Percentiles rank a stretch among this genome's conserved stretches.
phyloP scores from a whole-genome alignment of 1,139 yeast species.

The Yamadazyma conglobata region DNA sequence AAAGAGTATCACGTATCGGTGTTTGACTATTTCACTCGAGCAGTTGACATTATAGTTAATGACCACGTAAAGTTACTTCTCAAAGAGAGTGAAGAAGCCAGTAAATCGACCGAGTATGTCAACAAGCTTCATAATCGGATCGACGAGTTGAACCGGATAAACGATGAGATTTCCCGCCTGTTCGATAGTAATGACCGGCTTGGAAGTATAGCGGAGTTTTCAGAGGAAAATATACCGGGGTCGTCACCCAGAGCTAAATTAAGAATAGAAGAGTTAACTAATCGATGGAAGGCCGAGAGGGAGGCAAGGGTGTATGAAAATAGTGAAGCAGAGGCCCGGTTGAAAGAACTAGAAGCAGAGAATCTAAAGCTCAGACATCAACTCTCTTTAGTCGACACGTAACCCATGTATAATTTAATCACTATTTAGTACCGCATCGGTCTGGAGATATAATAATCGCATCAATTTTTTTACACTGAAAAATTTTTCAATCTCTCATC shows the following conservation, averaged over 20 bases:
- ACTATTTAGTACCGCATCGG: too few species aligned
- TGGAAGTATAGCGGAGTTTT: conserved; percentile 5
- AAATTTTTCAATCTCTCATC: conserved; percentile 9
- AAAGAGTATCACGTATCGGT: conserved; percentile 52
- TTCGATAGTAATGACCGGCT: conserved; percentile 15
- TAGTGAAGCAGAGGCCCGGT: conserved; percentile 50
- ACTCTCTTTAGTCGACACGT: too few species aligned
- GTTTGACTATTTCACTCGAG: conserved; percentile 56
- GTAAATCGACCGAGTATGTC: conserved; percentile 21
- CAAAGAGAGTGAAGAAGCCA: conserved; percentile 26
- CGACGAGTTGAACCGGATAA: conserved; percentile 26
- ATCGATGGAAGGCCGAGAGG: conserved; percentile 66
- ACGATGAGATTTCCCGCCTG: conserved; percentile 22
- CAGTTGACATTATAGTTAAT: conserved; percentile 53
- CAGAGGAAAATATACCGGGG: conserved; percentile 8
- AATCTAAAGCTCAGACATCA: conserved; percentile 38
- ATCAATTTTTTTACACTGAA: conserved; percentile 1
- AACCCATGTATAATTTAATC: too few species aligned
- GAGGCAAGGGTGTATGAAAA: conserved; percentile 64
- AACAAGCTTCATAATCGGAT: conserved; percentile 29
- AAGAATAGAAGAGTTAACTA: conserved; percentile 59
- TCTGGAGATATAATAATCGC: too few species aligned
- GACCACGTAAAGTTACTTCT: conserved; percentile 51
- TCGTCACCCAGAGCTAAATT: conserved; percentile 38
- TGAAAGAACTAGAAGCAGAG: conserved; percentile 55